A percentile compares a stretch with the other conserved stretches of the same genome.
Conservation (phyloP, 1,139 yeast genomes). For the Suhomyces atakaporum region DNA sequence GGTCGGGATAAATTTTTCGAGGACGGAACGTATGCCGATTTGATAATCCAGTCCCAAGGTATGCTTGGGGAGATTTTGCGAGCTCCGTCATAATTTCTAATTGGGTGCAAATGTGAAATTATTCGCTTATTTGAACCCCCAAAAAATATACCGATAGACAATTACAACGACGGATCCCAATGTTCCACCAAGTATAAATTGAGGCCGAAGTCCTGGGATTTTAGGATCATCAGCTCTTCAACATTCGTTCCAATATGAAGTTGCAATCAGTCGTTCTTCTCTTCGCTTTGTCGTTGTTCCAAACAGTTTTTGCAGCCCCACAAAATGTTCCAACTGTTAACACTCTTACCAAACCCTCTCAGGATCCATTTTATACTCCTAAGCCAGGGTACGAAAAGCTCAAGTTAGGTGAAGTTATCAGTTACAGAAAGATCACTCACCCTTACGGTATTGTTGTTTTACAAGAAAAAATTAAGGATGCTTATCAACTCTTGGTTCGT, state of each 20-base stretch:
- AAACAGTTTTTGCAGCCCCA: neutral
- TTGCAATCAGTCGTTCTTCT: neutral
- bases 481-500: conserved; percentile 37
- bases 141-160: too few relatives aligned
- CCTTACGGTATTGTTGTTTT: conserved; percentile 1
- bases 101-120: too few relatives aligned
- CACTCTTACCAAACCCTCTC: neutral
- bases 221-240: too few relatives aligned
- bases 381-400: conserved; percentile 27
- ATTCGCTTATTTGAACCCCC: too few relatives aligned
- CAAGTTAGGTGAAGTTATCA: conserved; percentile 28
- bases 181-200: too few relatives aligned
- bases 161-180: too few relatives aligned
- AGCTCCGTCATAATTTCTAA: too few relatives aligned
- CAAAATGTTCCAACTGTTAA: neutral
- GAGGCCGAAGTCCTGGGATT: too few relatives aligned
- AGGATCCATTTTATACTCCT: conserved; percentile 26
- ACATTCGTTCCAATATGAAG: neutral
- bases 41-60: too few relatives aligned
- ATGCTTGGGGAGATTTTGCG: too few relatives aligned
- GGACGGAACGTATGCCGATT: too few relatives aligned
- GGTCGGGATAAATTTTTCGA: too few relatives aligned
- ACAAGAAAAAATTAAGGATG: conserved; percentile 12
- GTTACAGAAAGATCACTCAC: conserved; percentile 18
- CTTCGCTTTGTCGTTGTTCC: neutral